These are phyloP conservation scores for Emmonsiellopsis sp. DNA, from an alignment of 2,329 filamentous ascomycete genomes.

Conservation along the genomic window DNA sequence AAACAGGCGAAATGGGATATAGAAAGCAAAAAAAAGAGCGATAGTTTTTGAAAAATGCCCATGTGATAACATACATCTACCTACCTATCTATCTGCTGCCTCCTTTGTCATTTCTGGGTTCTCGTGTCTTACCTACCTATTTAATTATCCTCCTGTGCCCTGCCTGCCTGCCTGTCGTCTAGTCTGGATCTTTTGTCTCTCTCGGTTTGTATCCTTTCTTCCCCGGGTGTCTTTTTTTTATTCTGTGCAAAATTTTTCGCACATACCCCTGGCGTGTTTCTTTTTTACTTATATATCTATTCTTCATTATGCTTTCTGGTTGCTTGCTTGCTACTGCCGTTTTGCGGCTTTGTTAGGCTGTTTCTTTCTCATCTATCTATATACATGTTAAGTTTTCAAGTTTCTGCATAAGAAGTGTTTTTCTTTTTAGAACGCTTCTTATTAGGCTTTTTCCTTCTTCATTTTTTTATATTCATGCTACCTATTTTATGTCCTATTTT, in stretches of 20 bases:
- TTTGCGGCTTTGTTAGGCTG: neutral
- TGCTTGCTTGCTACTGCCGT: neutral
- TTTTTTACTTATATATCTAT: neutral
- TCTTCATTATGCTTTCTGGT: conserved; percentile 1
- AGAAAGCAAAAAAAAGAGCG: neutral
- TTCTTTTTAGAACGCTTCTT: neutral
- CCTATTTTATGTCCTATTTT: too few species aligned
- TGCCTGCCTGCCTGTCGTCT: too few species aligned
- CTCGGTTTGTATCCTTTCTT: neutral
- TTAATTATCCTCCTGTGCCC: neutral
- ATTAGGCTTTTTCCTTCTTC: too few species aligned
- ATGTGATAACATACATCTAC: neutral
- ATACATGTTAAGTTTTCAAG: neutral
- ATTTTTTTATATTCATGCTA: conserved; percentile 1
- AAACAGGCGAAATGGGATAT: conserved; percentile 7
- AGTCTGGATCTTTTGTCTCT: too few species aligned
- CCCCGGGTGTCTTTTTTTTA: neutral
- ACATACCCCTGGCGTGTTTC: conserved; percentile 4
- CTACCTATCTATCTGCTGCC: neutral
- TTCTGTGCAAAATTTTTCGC: neutral
- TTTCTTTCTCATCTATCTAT: neutral
- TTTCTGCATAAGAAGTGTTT: neutral
- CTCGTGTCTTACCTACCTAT: neutral
- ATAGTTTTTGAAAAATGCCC: neutral
- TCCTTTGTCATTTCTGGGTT: neutral